Percentiles rank a stretch among this genome's conserved stretches.
These are phyloP conservation scores for Flaveria floridana DNA, from an alignment of 140 eudicot genomes.

Conservation along the genomic window DNA sequence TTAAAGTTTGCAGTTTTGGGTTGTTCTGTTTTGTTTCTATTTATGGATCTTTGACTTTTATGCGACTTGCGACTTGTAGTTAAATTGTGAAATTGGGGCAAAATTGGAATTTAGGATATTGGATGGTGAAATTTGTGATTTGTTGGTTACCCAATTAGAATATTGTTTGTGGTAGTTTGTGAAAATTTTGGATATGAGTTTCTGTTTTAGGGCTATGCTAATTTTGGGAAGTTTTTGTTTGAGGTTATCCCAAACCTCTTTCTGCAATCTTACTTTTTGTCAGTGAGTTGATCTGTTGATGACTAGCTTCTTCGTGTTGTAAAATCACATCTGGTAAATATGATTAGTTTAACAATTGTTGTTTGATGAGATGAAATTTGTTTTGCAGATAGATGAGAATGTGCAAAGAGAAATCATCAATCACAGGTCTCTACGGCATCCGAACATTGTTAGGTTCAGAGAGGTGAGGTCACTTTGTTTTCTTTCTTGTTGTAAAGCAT, in stretches of 20 bases:
- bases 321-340: conserved; percentile 4
- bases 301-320: neutral
- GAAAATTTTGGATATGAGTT: conserved; percentile 3
- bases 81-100: neutral
- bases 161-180: neutral
- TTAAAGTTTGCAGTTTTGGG: conserved; percentile 20
- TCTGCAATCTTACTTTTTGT: neutral
- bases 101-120: neutral
- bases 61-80: neutral
- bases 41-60: conserved; percentile 33
- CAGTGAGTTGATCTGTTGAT: neutral
- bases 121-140: conserved; percentile 8
- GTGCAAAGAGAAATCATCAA: conserved; percentile 91
- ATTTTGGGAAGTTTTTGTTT: neutral
- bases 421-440: conserved; percentile 87
- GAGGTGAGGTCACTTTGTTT: conserved; percentile 50
- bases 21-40: conserved; percentile 25
- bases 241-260: neutral
- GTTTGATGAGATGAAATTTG: conserved; percentile 19
- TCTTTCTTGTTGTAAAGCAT: neutral
- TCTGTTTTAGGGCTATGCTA: conserved; percentile 20
- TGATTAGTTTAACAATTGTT: neutral
- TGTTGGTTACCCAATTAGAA: neutral
- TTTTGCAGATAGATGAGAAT: conserved; percentile 91
- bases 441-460: conserved; percentile 81